A percentile compares a stretch with the other conserved stretches of the same genome.
phyloP scores from a whole-genome alignment of 768 basidiomycete species.

The Naganishia vishniacii region DNA sequence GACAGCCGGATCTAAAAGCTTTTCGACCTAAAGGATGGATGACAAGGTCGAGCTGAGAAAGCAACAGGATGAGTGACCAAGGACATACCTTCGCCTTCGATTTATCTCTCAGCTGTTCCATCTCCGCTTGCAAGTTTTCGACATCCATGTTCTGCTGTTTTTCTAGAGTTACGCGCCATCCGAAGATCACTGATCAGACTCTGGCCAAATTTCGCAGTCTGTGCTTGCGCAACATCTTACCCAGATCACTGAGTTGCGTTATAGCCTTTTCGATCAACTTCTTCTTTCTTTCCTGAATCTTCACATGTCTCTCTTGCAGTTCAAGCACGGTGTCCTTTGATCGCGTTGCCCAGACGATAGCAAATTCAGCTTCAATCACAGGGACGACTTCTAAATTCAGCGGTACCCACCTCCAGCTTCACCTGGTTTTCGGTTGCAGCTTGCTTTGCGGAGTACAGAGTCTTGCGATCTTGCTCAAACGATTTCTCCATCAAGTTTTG shows the following conservation, averaged over 20 bases:
- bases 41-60: neutral
- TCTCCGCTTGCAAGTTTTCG: neutral
- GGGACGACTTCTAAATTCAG: too few relatives aligned
- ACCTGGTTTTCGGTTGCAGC: neutral
- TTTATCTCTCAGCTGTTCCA: conserved; percentile 6
- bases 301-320: neutral
- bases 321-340: conserved; percentile 1
- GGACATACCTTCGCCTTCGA: neutral
- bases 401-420: neutral
- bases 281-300: conserved; percentile 7
- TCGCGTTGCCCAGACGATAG: neutral
- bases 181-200: too few relatives aligned
- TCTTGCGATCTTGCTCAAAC: neutral
- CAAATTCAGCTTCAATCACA: neutral
- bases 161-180: too few relatives aligned
- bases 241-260: neutral
- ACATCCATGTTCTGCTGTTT: conserved; percentile 5
- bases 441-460: neutral
- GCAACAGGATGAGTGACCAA: neutral
- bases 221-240: neutral
- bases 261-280: neutral
- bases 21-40: neutral
- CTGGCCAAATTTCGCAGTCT: too few relatives aligned
- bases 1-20: conserved; percentile 6
- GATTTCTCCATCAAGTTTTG: conserved; percentile 13